A percentile compares a stretch with the other conserved stretches of the same genome.
phyloP scores from a whole-genome alignment of 208 protist genomes.

The Porcisia hertigi region DNA sequence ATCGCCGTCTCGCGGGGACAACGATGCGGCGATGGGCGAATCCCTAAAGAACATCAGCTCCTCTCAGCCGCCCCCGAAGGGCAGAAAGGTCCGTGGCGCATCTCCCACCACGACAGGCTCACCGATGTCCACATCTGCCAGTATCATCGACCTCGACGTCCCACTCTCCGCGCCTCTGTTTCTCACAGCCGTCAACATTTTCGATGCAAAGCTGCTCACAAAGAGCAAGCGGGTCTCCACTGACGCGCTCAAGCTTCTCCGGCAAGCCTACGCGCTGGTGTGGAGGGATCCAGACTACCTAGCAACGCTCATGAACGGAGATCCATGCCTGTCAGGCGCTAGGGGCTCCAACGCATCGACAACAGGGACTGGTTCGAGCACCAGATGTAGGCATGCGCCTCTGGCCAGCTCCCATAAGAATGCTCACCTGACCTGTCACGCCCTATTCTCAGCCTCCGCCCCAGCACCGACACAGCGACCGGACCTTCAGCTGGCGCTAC shows the following conservation, averaged over 20 bases:
- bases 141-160: constrained; percentile 51
- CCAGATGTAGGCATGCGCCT: background rate
- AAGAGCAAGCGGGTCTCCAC: constrained; percentile 57
- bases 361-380: background rate
- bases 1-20: constrained; percentile 24
- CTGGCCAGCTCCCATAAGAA: background rate
- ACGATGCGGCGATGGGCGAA: constrained; percentile 9
- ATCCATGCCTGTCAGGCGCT: constrained; percentile 5
- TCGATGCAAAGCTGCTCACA: constrained; percentile 62
- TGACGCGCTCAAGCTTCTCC: constrained; percentile 70
- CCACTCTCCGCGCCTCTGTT: constrained; percentile 59
- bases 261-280: constrained; percentile 69
- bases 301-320: constrained; percentile 17
- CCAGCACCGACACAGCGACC: constrained; percentile 43
- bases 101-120: background rate
- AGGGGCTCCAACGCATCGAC: background rate
- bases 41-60: background rate
- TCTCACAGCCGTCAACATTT: constrained; percentile 63
- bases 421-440: background rate
- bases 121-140: constrained; percentile 1
- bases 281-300: constrained; percentile 55
- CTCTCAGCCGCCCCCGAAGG: background rate
- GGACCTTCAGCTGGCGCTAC: constrained; percentile 29
- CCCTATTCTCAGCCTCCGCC: constrained; percentile 33
- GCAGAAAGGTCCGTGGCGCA: background rate